These are phyloP conservation scores for Paramecium bursaria DNA, from an alignment of 73 alveolate species.

Conservation along the genomic window DNA sequence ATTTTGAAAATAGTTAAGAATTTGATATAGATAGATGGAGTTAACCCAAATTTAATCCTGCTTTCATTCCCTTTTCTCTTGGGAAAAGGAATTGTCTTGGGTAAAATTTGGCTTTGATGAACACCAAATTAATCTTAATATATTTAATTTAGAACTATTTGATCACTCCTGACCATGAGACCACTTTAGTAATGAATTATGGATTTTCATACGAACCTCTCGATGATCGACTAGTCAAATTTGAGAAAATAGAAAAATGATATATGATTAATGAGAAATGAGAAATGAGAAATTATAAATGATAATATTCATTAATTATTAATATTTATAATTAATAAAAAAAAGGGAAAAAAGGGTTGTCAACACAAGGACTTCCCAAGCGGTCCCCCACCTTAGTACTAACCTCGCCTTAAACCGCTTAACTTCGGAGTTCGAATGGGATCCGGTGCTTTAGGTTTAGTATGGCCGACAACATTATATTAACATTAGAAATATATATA, in stretches of 20 bases:
- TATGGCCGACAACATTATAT: conserved; percentile 99
- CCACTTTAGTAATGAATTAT: conserved; percentile 13
- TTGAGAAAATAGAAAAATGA: background rate
- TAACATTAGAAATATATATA: too few relatives aligned
- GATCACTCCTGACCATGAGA: background rate
- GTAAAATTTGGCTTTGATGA: conserved; percentile 53
- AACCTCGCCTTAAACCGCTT: conserved; percentile 99
- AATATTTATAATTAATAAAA: too few relatives aligned
- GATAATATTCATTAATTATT: too few relatives aligned
- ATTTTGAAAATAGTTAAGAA: conserved; percentile 25
- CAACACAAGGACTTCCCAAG: conserved; percentile 98
- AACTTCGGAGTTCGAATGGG: conserved; percentile 99
- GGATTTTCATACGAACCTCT: background rate
- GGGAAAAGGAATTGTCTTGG: conserved; percentile 67
- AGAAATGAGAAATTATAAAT: too few relatives aligned
- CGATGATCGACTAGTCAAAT: conserved; percentile 52
- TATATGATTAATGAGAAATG: too few relatives aligned
- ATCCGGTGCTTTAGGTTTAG: conserved; percentile 99
- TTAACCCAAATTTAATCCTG: background rate
- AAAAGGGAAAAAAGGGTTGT: conserved; percentile 84
- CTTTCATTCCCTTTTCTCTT: conserved; percentile 52
- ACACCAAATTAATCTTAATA: conserved; percentile 41
- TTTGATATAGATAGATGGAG: conserved; percentile 54
- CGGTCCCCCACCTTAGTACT: conserved; percentile 99
- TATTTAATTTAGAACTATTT: background rate